phyloP scores from a whole-genome alignment of 768 basidiomycete genomes.

The Tulasnella sp. region DNA sequence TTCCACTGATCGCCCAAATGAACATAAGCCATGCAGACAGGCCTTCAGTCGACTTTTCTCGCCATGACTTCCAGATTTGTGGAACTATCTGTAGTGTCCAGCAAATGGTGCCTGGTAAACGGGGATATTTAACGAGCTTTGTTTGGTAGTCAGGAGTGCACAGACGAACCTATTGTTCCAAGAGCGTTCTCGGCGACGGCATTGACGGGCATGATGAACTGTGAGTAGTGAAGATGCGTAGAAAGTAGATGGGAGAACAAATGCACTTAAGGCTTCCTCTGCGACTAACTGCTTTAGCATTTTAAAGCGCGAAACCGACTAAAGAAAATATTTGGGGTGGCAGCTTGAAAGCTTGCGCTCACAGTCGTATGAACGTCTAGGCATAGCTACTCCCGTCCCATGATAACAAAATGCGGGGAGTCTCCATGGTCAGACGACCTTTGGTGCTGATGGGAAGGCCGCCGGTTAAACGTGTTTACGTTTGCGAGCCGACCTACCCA shows the following conservation, averaged over 20 bases:
- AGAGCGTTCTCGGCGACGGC: constrained; percentile 29
- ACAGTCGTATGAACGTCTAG: not conserved
- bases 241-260: too few relatives aligned
- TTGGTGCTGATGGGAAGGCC: not conserved
- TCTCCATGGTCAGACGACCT: not conserved
- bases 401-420: not conserved
- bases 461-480: not conserved
- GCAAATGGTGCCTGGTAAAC: constrained; percentile 55
- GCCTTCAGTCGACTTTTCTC: constrained; percentile 67
- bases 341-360: not conserved
- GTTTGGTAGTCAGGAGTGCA: not conserved
- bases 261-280: too few relatives aligned
- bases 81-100: constrained; percentile 59
- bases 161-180: constrained; percentile 25
- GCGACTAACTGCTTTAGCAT: not conserved
- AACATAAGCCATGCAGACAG: constrained; percentile 71
- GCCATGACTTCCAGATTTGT: constrained; percentile 68
- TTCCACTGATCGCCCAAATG: constrained; percentile 62
- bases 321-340: not conserved
- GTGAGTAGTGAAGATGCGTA: too few relatives aligned
- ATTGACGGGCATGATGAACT: constrained; percentile 25
- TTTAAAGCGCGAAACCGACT: not conserved
- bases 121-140: not conserved
- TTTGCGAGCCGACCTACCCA: not conserved
- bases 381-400: not conserved